phyloP scores from a whole-genome alignment of 2,329 filamentous ascomycete genomes.

The Rugonectria rugulosa region DNA sequence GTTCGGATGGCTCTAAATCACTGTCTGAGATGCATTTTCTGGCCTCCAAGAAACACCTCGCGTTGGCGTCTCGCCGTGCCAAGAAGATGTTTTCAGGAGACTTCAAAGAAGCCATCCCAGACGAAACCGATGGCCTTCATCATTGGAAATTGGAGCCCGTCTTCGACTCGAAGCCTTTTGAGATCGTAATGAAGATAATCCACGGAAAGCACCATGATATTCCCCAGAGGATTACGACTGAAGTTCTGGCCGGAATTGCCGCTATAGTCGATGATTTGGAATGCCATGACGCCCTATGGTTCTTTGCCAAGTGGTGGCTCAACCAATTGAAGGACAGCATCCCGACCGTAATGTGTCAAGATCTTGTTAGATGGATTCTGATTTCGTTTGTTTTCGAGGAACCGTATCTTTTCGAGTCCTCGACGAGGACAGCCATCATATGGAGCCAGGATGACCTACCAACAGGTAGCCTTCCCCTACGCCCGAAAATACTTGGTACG shows the following conservation, averaged over 20 bases:
- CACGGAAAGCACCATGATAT: slow-evolving; percentile 20
- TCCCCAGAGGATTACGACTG: slow-evolving; percentile 1
- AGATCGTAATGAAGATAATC: slow-evolving; percentile 26
- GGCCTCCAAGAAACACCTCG: slow-evolving; percentile 16
- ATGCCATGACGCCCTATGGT: slow-evolving; percentile 25
- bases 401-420: neutral
- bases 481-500: slow-evolving; percentile 9
- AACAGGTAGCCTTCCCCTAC: slow-evolving; percentile 7
- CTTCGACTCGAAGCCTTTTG: slow-evolving; percentile 28
- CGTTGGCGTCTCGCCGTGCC: neutral
- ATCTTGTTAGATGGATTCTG: slow-evolving; percentile 20
- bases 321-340: neutral
- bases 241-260: slow-evolving; percentile 23
- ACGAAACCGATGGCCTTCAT: neutral
- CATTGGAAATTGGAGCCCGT: slow-evolving; percentile 23
- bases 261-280: slow-evolving; percentile 28
- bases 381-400: slow-evolving; percentile 20
- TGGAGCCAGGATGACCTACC: neutral
- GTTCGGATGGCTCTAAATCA: too few relatives aligned
- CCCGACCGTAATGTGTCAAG: neutral
- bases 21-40: neutral
- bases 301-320: slow-evolving; percentile 21
- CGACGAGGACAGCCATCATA: slow-evolving; percentile 9
- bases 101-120: neutral
- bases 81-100: slow-evolving; percentile 1